Percentiles rank a stretch among this genome's conserved stretches.
Evolutionary conservation across 2,329 filamentous ascomycete species (phyloP).

Genomic region (Botrytis sinoallii): DNA sequence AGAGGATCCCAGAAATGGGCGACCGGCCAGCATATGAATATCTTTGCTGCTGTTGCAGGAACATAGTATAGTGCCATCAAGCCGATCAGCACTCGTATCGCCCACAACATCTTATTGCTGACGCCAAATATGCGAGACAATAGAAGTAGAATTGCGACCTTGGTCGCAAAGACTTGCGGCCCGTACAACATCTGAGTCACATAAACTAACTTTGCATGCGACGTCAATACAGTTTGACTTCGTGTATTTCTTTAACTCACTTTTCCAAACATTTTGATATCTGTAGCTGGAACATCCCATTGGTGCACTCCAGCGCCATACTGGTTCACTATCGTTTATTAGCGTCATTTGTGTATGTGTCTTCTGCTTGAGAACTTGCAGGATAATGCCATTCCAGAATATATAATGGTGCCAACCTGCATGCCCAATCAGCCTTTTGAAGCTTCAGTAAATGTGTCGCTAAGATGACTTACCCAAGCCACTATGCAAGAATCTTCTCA

Average conservation of each 20-base stretch:
- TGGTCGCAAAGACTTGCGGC: background rate
- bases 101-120: background rate
- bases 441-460: too few species aligned
- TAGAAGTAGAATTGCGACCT: conserved; percentile 4
- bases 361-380: background rate
- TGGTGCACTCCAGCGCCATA: background rate
- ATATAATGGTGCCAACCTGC: background rate
- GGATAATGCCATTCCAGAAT: conserved; percentile 3
- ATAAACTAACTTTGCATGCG: background rate
- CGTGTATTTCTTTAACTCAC: background rate
- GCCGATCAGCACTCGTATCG: background rate
- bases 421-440: background rate
- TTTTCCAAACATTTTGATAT: background rate
- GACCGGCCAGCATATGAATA: conserved; percentile 11
- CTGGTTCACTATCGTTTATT: background rate
- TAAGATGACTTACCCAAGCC: background rate
- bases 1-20: conserved; percentile 6
- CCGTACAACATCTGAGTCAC: background rate
- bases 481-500: background rate
- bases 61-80: conserved; percentile 2
- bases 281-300: background rate
- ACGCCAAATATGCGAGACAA: background rate
- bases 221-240: background rate
- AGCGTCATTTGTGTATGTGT: background rate
- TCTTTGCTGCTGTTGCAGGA: background rate